Evolutionary conservation across 371 early-diverging fungal genomes (phyloP).

Genomic region (Batrachochytrium dendrobatidis): DNA sequence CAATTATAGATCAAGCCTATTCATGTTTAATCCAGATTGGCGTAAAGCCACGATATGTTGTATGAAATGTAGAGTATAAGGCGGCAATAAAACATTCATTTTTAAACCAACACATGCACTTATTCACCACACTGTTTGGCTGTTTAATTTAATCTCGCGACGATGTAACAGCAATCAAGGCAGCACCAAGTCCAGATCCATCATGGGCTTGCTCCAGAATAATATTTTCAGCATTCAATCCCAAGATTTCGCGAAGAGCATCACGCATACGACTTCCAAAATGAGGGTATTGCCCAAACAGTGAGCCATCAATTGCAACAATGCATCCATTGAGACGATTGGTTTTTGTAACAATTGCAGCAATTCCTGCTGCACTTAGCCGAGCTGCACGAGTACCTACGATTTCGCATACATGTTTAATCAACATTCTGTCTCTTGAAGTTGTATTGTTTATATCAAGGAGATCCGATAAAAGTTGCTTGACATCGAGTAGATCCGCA

Average conservation of each 20-base stretch:
- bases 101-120: too few relatives aligned
- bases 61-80: too few relatives aligned
- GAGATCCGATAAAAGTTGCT: conserved; percentile 61
- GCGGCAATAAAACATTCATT: too few relatives aligned
- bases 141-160: too few relatives aligned
- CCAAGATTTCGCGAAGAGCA: conserved; percentile 56
- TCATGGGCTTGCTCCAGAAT: conserved; percentile 60
- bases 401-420: conserved; percentile 69
- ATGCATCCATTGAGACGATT: conserved; percentile 47
- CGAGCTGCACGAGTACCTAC: conserved; percentile 80
- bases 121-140: too few relatives aligned
- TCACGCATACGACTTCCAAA: conserved; percentile 63
- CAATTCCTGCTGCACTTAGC: conserved; percentile 66
- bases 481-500: conserved; percentile 47
- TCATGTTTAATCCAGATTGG: too few relatives aligned
- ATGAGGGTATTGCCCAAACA: conserved; percentile 82
- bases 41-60: too few relatives aligned
- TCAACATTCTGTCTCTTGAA: conserved; percentile 61
- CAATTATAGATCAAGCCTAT: too few relatives aligned
- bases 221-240: conserved; percentile 43
- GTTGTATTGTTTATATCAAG: conserved; percentile 51
- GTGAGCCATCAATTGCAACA: conserved; percentile 81
- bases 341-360: conserved; percentile 62
- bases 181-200: conserved; percentile 74
- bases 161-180: conserved; percentile 70